Evolutionary conservation across 345 rosid genomes (phyloP).

Genomic region (Adansonia digitata): DNA sequence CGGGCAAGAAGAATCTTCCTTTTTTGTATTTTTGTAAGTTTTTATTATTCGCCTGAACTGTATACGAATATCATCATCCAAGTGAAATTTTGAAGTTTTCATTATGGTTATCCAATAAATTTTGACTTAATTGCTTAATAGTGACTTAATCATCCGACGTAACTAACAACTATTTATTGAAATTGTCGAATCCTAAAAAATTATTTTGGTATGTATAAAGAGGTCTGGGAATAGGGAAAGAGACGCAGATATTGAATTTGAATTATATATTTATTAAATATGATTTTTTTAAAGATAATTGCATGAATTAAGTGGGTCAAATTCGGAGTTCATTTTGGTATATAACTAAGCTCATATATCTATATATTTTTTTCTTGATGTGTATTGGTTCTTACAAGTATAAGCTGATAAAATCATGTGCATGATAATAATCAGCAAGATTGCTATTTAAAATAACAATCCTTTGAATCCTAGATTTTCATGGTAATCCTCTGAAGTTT

Average conservation of each 20-base stretch:
- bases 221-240: too few relatives aligned
- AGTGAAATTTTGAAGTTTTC: background rate
- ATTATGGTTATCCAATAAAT: background rate
- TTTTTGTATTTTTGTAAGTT: background rate
- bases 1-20: background rate
- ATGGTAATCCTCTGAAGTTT: slow-evolving; percentile 30
- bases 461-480: background rate
- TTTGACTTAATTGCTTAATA: background rate
- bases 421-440: too few relatives aligned
- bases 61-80: background rate
- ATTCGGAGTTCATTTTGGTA: too few relatives aligned
- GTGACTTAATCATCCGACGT: background rate
- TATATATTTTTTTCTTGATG: background rate
- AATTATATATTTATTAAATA: too few relatives aligned
- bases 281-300: too few relatives aligned
- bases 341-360: too few relatives aligned
- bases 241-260: too few relatives aligned
- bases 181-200: too few relatives aligned
- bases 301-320: too few relatives aligned
- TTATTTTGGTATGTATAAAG: too few relatives aligned
- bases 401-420: too few relatives aligned
- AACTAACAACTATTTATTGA: background rate
- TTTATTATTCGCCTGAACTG: background rate
- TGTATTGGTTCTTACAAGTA: background rate
- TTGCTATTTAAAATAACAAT: too few relatives aligned